phyloP scores from a whole-genome alignment of 169 alveolate species.

The Plasmodium gonderi region DNA sequence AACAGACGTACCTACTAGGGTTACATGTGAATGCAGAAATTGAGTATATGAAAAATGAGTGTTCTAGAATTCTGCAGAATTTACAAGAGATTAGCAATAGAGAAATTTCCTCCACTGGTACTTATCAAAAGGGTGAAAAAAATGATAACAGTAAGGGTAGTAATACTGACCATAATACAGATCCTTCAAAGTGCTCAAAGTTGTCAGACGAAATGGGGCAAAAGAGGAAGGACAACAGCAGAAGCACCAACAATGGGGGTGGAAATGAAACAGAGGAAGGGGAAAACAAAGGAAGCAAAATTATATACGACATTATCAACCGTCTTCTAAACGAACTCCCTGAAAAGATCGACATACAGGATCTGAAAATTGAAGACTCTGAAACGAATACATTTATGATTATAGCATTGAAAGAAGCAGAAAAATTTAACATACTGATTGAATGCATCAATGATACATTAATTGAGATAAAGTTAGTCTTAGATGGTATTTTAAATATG shows the following conservation, averaged over 20 bases:
- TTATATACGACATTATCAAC: constrained; percentile 87
- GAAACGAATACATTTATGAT: constrained; percentile 77
- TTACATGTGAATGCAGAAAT: constrained; percentile 98
- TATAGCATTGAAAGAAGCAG: constrained; percentile 68
- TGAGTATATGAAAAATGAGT: constrained; percentile 92
- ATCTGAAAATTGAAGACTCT: constrained; percentile 74
- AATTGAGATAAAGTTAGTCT: constrained; percentile 51
- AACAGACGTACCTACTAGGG: constrained; percentile 92
- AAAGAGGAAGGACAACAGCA: constrained; percentile 1
- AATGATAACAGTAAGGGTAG: neutral
- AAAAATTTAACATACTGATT: constrained; percentile 40
- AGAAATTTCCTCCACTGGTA: constrained; percentile 46
- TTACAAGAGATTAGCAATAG: constrained; percentile 82
- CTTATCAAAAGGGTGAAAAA: constrained; percentile 9
- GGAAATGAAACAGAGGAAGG: constrained; percentile 82
- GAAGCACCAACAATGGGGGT: constrained; percentile 57
- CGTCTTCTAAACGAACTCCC: constrained; percentile 87
- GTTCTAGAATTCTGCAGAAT: constrained; percentile 89
- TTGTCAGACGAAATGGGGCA: neutral
- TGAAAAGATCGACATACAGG: constrained; percentile 80
- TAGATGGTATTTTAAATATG: constrained; percentile 56
- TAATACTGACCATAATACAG: neutral
- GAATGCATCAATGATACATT: constrained; percentile 62
- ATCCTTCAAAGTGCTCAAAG: neutral
- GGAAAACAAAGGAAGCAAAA: constrained; percentile 86